These are phyloP conservation scores for Nemania serpens DNA, from an alignment of 2,329 filamentous ascomycete genomes.

Conservation along the genomic window DNA sequence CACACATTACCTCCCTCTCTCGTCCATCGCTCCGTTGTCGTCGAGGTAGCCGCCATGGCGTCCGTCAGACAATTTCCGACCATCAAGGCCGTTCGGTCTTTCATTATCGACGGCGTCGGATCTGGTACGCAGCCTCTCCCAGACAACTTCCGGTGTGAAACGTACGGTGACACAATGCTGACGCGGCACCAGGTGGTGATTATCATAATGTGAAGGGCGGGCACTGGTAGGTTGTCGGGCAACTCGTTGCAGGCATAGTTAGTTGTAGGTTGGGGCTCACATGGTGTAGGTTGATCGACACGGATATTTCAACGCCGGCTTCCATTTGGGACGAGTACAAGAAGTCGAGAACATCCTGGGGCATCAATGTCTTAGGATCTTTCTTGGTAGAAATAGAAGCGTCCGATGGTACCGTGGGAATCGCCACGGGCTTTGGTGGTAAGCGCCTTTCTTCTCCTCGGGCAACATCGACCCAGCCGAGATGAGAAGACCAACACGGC, in stretches of 20 bases:
- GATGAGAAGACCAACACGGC: neutral
- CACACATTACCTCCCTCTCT: neutral
- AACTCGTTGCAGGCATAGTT: neutral
- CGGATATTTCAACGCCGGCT: constrained; percentile 90
- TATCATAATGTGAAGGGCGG: constrained; percentile 89
- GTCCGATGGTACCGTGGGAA: constrained; percentile 87
- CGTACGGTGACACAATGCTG: constrained; percentile 9
- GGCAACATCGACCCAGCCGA: neutral
- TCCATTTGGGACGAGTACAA: constrained; percentile 88
- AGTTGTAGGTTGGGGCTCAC: neutral
- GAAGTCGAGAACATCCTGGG: constrained; percentile 87
- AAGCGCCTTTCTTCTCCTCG: constrained; percentile 27
- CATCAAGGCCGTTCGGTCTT: constrained; percentile 77
- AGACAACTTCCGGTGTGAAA: neutral
- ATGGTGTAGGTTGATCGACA: constrained; percentile 77
- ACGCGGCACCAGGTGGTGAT: constrained; percentile 64
- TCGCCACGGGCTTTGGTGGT: constrained; percentile 91
- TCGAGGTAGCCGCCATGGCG: constrained; percentile 45
- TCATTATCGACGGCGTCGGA: constrained; percentile 67
- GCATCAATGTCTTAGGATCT: constrained; percentile 92
- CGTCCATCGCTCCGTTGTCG: neutral
- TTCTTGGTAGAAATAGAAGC: constrained; percentile 91
- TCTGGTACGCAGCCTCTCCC: constrained; percentile 49
- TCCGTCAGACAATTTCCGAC: constrained; percentile 67
- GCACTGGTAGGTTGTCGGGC: constrained; percentile 58